A percentile compares a stretch with the other conserved stretches of the same genome.
Evolutionary conservation across 2,329 filamentous ascomycete species (phyloP).

Genomic region (Parastagonospora avenae): DNA sequence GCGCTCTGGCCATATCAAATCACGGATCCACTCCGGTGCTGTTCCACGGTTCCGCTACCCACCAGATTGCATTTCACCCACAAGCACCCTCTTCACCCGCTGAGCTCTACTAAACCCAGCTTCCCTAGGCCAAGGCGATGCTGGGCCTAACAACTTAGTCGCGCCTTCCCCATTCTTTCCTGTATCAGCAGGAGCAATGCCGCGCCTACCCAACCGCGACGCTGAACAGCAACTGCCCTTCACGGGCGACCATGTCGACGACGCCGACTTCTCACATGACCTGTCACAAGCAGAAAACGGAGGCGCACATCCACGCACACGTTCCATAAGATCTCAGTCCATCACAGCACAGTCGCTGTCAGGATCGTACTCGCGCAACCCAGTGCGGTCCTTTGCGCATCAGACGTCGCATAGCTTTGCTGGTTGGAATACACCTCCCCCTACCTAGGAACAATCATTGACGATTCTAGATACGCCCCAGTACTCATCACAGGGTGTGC

Average conservation of each 20-base stretch:
- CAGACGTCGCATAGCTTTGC: slow-evolving; percentile 65
- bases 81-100: too few species aligned
- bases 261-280: slow-evolving; percentile 34
- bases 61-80: background rate
- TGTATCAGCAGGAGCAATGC: background rate
- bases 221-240: slow-evolving; percentile 38
- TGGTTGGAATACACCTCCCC: slow-evolving; percentile 51
- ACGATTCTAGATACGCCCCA: slow-evolving; percentile 68
- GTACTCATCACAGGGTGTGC: slow-evolving; percentile 75
- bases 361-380: slow-evolving; percentile 55
- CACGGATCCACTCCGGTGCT: slow-evolving; percentile 3
- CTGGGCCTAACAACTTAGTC: background rate
- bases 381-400: slow-evolving; percentile 74
- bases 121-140: background rate
- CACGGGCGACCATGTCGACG: slow-evolving; percentile 34
- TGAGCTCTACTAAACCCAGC: background rate
- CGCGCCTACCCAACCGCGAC: background rate
- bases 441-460: slow-evolving; percentile 22
- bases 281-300: slow-evolving; percentile 26
- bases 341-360: slow-evolving; percentile 28
- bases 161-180: background rate
- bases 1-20: background rate
- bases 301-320: slow-evolving; percentile 31
- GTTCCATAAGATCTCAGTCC: slow-evolving; percentile 34
- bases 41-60: slow-evolving; percentile 1